Evolutionary conservation across 805 yeast species (phyloP).

Genomic region (Wickerhamiella hasegawae): DNA sequence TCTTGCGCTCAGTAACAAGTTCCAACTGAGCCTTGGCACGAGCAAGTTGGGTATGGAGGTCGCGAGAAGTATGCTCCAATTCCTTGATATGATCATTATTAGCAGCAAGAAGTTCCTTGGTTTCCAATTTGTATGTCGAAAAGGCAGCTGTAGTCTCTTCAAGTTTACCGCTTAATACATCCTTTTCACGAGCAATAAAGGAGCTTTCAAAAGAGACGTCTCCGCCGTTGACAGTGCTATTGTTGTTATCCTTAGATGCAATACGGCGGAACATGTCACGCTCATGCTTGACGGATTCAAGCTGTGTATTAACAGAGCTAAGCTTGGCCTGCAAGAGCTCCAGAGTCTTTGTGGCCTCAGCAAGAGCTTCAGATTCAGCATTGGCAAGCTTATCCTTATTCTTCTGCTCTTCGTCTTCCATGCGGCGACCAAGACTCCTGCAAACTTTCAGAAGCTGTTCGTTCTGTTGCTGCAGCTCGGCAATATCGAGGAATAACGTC

Average conservation of each 20-base stretch:
- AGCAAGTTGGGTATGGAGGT: slow-evolving; percentile 34
- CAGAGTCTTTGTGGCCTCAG: slow-evolving; percentile 22
- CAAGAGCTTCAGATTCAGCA: slow-evolving; percentile 19
- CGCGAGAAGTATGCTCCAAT: slow-evolving; percentile 29
- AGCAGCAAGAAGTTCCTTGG: neutral
- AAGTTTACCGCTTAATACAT: neutral
- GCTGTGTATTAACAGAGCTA: slow-evolving; percentile 32
- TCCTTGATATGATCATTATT: slow-evolving; percentile 28
- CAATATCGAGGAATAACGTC: slow-evolving; percentile 48
- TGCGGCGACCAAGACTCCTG: slow-evolving; percentile 52
- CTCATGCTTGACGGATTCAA: slow-evolving; percentile 43
- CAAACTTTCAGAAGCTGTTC: slow-evolving; percentile 52
- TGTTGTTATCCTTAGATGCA: slow-evolving; percentile 2
- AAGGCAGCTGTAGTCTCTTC: neutral
- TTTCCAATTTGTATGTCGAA: neutral
- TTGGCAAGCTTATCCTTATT: slow-evolving; percentile 13
- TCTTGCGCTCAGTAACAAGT: slow-evolving; percentile 36
- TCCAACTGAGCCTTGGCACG: slow-evolving; percentile 38
- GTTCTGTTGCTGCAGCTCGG: slow-evolving; percentile 59
- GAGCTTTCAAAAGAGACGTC: neutral
- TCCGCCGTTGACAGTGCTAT: neutral
- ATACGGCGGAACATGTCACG: slow-evolving; percentile 41
- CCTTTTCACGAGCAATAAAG: too few species aligned
- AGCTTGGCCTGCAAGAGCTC: slow-evolving; percentile 21
- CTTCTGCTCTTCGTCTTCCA: slow-evolving; percentile 59